These are phyloP conservation scores for Rosa hybrid DNA, from an alignment of 331 rosid genomes.

Conservation along the genomic window DNA sequence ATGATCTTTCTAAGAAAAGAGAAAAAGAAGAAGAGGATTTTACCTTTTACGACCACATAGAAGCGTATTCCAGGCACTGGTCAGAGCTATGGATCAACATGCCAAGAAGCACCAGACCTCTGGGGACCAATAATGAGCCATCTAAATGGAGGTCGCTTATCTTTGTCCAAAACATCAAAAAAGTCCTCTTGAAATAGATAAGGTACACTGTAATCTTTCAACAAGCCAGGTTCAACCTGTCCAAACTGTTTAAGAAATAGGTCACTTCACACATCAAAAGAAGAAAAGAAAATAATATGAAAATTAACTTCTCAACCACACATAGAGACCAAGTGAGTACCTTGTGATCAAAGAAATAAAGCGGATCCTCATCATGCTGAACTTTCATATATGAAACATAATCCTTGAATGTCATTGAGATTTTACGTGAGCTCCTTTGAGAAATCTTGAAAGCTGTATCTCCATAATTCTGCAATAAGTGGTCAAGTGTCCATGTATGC, in stretches of 20 bases:
- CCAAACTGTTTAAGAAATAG: conserved; percentile 66
- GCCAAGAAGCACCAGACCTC: conserved; percentile 99
- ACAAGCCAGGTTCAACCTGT: conserved; percentile 77
- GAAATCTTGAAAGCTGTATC: conserved; percentile 81
- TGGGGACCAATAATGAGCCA: conserved; percentile 97
- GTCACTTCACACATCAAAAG: conserved; percentile 5
- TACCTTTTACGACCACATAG: too few species aligned
- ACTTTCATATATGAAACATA: conserved; percentile 71
- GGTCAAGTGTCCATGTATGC: conserved; percentile 75
- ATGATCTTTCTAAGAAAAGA: too few species aligned
- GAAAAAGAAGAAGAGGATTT: too few species aligned
- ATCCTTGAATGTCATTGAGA: conserved; percentile 78
- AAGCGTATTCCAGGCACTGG: too few species aligned
- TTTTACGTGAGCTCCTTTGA: conserved; percentile 70
- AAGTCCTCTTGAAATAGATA: conserved; percentile 86
- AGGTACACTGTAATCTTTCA: conserved; percentile 88
- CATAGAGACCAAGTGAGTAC: conserved; percentile 33
- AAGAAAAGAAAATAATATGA: conserved; percentile 15
- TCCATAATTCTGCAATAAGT: conserved; percentile 63
- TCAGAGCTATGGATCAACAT: too few species aligned
- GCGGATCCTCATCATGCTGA: conserved; percentile 97
- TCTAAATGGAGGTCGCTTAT: conserved; percentile 90
- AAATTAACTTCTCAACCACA: not conserved
- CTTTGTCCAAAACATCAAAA: conserved; percentile 73
- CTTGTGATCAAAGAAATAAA: conserved; percentile 96